phyloP scores from a whole-genome alignment of 192 early-diverging fungal species.

The Entophlyctis luteolus region DNA sequence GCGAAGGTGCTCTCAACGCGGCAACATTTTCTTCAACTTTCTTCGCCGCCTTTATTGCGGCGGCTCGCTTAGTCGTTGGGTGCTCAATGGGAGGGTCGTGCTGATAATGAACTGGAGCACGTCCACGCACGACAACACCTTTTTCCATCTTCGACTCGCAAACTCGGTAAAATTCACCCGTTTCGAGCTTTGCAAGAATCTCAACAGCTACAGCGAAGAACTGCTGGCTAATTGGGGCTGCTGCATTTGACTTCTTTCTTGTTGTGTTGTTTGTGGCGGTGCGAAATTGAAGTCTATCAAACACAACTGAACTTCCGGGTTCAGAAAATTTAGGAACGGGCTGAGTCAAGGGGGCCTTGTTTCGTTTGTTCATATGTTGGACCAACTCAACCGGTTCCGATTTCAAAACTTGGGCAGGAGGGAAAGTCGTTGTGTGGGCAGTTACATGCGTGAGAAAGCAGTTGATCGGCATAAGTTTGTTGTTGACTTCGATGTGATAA shows the following conservation, averaged over 20 bases:
- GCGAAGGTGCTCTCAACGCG: too few species aligned
- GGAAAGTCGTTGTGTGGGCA: slow-evolving; percentile 69
- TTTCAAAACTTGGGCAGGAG: too few species aligned
- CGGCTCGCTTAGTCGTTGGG: too few species aligned
- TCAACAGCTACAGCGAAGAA: slow-evolving; percentile 81
- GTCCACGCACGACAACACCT: slow-evolving; percentile 81
- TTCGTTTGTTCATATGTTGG: slow-evolving; percentile 86
- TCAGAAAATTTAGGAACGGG: slow-evolving; percentile 26
- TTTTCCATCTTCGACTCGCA: slow-evolving; percentile 44
- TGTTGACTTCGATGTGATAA: slow-evolving; percentile 65
- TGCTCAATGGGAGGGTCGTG: too few species aligned
- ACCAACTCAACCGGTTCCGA: slow-evolving; percentile 78
- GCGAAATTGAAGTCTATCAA: slow-evolving; percentile 96
- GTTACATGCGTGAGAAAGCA: slow-evolving; percentile 74
- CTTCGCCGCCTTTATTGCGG: too few species aligned
- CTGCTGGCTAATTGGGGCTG: slow-evolving; percentile 67
- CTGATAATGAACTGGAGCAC: slow-evolving; percentile 94
- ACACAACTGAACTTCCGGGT: slow-evolving; percentile 31
- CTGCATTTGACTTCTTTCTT: slow-evolving; percentile 65
- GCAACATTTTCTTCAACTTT: too few species aligned
- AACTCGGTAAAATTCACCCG: slow-evolving; percentile 69
- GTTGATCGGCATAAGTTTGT: slow-evolving; percentile 47
- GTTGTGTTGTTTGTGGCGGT: slow-evolving; percentile 94
- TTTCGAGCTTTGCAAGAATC: slow-evolving; percentile 63
- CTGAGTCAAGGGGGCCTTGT: slow-evolving; percentile 86